A percentile compares a stretch with the other conserved stretches of the same genome.
These are phyloP conservation scores for Coniochaeta prunicola DNA, from an alignment of 2,329 filamentous ascomycete species.

Conservation along the genomic window DNA sequence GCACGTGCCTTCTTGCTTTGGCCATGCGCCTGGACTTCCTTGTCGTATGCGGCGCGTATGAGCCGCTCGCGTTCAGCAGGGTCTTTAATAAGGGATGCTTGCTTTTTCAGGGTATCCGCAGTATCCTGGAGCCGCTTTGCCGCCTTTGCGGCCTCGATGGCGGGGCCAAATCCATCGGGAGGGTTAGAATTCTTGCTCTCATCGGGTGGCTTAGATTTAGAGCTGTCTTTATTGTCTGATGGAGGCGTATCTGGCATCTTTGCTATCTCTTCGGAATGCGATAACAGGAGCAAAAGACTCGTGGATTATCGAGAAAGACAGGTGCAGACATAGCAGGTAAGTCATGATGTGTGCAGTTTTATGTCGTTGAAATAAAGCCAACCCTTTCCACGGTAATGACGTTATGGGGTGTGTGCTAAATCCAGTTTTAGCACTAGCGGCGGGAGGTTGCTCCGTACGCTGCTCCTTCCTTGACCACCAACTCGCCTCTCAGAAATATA, in stretches of 20 bases:
- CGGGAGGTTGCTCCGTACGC: neutral
- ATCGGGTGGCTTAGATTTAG: neutral
- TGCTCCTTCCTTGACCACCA: neutral
- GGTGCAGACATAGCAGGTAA: neutral
- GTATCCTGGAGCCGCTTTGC: constrained; percentile 1
- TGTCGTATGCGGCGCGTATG: constrained; percentile 5
- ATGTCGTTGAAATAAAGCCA: neutral
- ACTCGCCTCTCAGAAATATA: too few species aligned
- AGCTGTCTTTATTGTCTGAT: neutral
- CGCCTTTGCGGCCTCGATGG: constrained; percentile 3
- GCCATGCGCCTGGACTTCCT: constrained; percentile 6
- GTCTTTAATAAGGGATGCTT: constrained; percentile 1
- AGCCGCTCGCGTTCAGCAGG: constrained; percentile 5
- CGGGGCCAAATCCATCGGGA: neutral
- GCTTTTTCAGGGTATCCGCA: neutral
- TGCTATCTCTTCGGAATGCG: neutral
- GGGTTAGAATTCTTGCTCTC: neutral
- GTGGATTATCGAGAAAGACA: neutral
- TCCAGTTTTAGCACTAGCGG: neutral
- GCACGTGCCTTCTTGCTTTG: constrained; percentile 7
- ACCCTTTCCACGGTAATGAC: neutral
- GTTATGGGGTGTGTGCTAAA: neutral
- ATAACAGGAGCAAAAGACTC: neutral
- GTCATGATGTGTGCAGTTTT: neutral
- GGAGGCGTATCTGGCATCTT: neutral